These are phyloP conservation scores for Metarhizium anisopliae DNA, from an alignment of 2,329 filamentous ascomycete genomes.

Conservation along the genomic window DNA sequence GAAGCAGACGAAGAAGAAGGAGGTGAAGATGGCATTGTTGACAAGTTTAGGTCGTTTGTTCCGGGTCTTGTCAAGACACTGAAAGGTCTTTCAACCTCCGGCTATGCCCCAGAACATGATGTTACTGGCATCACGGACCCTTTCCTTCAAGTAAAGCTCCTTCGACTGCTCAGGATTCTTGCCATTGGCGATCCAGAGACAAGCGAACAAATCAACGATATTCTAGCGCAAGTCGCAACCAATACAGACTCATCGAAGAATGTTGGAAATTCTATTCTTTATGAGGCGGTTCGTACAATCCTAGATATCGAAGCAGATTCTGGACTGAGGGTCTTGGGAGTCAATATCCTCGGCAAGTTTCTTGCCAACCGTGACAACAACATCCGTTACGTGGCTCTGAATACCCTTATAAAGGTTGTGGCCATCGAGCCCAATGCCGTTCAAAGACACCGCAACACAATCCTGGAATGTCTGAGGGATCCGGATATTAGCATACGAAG, in stretches of 20 bases:
- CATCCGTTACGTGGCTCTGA: constrained; percentile 94
- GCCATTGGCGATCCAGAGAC: constrained; percentile 78
- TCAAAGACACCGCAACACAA: constrained; percentile 93
- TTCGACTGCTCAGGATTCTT: constrained; percentile 76
- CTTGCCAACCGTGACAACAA: constrained; percentile 98
- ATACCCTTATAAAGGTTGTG: constrained; percentile 96
- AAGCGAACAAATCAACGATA: constrained; percentile 98
- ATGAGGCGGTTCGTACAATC: constrained; percentile 94
- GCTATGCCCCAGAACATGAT: constrained; percentile 95
- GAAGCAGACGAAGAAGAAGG: constrained; percentile 90
- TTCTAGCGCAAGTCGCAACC: constrained; percentile 91
- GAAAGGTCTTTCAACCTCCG: constrained; percentile 87
- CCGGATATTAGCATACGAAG: constrained; percentile 97
- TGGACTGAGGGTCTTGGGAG: constrained; percentile 83
- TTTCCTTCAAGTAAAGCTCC: constrained; percentile 93
- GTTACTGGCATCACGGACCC: constrained; percentile 97
- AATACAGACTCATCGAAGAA: constrained; percentile 99
- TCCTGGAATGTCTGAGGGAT: constrained; percentile 89
- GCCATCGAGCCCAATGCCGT: constrained; percentile 97
- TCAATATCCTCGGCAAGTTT: constrained; percentile 98
- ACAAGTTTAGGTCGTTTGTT: constrained; percentile 84
- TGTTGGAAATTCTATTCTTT: constrained; percentile 94
- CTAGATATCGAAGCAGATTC: constrained; percentile 97
- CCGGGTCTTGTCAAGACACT: constrained; percentile 79
- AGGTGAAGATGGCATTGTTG: constrained; percentile 80